Percentiles rank a stretch among this genome's conserved stretches.
Conservation (phyloP, 1,284 basidiomycete genomes). For the Volvariella volvacea region DNA sequence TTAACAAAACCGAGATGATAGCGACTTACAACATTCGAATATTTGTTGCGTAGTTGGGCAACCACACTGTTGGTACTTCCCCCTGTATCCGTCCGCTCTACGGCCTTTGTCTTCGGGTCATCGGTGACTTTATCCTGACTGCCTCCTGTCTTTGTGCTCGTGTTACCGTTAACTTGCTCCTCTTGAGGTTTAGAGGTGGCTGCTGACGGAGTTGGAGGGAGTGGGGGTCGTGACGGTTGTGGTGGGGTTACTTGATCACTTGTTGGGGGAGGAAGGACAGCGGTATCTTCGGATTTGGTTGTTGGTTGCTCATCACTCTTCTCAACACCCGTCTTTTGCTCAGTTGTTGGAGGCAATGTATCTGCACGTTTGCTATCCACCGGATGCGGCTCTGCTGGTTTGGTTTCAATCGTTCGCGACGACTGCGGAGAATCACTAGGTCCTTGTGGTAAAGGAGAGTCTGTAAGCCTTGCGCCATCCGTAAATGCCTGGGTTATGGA, state of each 20-base stretch:
- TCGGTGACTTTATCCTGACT: no score
- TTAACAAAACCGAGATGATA: conserved; percentile 2
- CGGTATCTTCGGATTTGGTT: background rate
- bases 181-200: conserved; percentile 18
- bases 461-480: background rate
- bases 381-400: background rate
- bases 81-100: conserved; percentile 43
- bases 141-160: no score
- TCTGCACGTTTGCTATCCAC: background rate
- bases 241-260: background rate
- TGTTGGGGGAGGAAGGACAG: background rate
- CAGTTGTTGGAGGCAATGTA: background rate
- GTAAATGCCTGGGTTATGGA: conserved; percentile 10
- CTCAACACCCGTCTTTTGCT: background rate
- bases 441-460: background rate
- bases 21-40: conserved; percentile 45
- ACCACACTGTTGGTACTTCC: conserved; percentile 54
- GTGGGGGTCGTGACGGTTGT: conserved; percentile 15
- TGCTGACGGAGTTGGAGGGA: conserved; percentile 13
- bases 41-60: conserved; percentile 61
- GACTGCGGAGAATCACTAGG: background rate
- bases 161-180: no score
- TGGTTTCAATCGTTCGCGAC: background rate
- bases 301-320: background rate
- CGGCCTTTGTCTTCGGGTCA: conserved; percentile 9